phyloP scores from a whole-genome alignment of 1,139 yeast genomes.

The Geotrichum armillariae region DNA sequence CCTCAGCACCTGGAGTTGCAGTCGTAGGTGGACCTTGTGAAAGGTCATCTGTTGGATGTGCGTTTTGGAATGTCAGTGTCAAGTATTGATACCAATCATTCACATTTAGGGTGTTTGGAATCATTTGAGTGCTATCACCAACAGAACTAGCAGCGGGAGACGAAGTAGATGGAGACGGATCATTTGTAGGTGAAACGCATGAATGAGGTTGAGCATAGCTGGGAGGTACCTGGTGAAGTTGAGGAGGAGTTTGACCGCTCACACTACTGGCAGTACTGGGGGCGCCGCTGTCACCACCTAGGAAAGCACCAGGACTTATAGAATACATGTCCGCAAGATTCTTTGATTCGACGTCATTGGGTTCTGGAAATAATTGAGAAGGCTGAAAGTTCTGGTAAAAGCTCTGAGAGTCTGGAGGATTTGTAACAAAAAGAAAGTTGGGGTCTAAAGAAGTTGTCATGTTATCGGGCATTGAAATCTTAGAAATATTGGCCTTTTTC shows the following conservation, averaged over 20 bases:
- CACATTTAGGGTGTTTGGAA: slow-evolving; percentile 39
- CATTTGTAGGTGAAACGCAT: background rate
- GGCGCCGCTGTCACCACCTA: background rate
- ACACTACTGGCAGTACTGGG: slow-evolving; percentile 7
- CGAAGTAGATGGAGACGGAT: background rate
- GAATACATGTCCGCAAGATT: slow-evolving; percentile 6
- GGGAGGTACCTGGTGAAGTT: background rate
- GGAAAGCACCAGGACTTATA: slow-evolving; percentile 1
- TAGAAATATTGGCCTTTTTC: background rate
- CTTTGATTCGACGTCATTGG: slow-evolving; percentile 16
- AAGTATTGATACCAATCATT: slow-evolving; percentile 44
- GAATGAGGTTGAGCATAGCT: background rate
- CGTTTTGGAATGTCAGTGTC: slow-evolving; percentile 25
- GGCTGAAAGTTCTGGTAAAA: slow-evolving; percentile 42
- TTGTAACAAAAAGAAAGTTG: slow-evolving; percentile 40
- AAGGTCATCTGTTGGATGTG: background rate
- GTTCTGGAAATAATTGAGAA: slow-evolving; percentile 41
- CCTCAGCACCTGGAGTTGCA: background rate
- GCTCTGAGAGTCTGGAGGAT: slow-evolving; percentile 32
- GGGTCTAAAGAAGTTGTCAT: slow-evolving; percentile 24
- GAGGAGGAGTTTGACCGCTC: slow-evolving; percentile 7
- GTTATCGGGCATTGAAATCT: background rate
- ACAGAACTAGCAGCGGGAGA: slow-evolving; percentile 5
- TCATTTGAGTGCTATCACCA: slow-evolving; percentile 21
- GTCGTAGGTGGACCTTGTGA: background rate